Percentiles rank a stretch among this genome's conserved stretches.
Evolutionary conservation across 257 asterid species (phyloP).

Genomic region (Gynochthodes officinalis): DNA sequence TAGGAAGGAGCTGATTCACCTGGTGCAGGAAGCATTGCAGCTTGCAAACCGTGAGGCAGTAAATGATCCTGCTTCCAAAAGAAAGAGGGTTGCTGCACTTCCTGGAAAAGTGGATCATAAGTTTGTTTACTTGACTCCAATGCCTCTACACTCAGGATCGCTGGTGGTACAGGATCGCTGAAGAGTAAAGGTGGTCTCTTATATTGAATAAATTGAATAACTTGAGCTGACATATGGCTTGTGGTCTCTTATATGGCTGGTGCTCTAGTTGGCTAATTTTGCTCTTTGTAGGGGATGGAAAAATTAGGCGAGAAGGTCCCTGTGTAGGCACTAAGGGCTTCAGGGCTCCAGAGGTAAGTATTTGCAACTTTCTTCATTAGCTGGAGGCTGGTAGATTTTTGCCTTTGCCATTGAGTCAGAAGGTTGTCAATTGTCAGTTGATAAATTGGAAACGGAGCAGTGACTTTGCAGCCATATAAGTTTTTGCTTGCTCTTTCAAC

Average conservation of each 20-base stretch:
- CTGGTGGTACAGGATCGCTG: conserved; percentile 71
- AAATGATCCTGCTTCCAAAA: conserved; percentile 53
- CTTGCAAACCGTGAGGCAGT: conserved; percentile 35
- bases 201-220: conserved; percentile 33
- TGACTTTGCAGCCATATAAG: not conserved
- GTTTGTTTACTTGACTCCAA: conserved; percentile 59
- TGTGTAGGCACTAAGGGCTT: too few species aligned
- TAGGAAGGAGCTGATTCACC: too few species aligned
- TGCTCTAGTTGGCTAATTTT: conserved; percentile 4
- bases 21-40: too few species aligned
- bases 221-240: conserved; percentile 15
- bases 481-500: not conserved
- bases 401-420: not conserved
- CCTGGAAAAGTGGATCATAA: conserved; percentile 46
- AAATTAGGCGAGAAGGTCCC: too few species aligned
- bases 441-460: not conserved
- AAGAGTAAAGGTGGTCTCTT: too few species aligned
- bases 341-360: too few species aligned
- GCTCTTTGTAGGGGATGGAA: too few species aligned
- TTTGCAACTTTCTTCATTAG: too few species aligned
- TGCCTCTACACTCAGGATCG: conserved; percentile 69
- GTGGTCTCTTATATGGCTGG: conserved; percentile 6
- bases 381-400: not conserved
- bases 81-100: conserved; percentile 77
- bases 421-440: not conserved